These are phyloP conservation scores for Rhizophagus clarus DNA, from an alignment of 192 early-diverging fungal species.

Conservation along the genomic window DNA sequence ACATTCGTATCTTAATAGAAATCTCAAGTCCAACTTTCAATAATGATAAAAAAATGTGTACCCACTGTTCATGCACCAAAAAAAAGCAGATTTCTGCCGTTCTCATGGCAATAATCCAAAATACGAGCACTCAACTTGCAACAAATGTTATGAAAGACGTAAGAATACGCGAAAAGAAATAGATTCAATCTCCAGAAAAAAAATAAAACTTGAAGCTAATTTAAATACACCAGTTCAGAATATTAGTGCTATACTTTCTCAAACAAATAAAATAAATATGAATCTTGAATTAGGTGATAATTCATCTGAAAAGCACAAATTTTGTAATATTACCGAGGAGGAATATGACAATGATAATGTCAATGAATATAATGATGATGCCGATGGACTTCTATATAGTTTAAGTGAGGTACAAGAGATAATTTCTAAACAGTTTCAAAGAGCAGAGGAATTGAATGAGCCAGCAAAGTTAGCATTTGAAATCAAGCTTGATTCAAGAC, in stretches of 20 bases:
- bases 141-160: slow-evolving; percentile 2
- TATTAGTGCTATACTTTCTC: neutral
- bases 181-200: neutral
- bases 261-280: neutral
- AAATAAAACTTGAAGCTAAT: neutral
- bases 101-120: neutral
- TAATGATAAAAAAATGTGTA: neutral
- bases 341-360: too few relatives aligned
- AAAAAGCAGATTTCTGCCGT: slow-evolving; percentile 4
- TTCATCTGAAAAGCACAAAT: too few relatives aligned
- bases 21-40: too few relatives aligned
- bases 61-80: neutral
- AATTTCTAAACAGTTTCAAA: neutral
- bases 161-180: neutral
- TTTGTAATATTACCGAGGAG: neutral
- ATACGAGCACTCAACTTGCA: neutral
- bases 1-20: too few relatives aligned
- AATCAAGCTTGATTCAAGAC: neutral
- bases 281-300: too few relatives aligned
- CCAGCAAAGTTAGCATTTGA: slow-evolving; percentile 4
- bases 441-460: neutral
- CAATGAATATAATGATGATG: too few relatives aligned
- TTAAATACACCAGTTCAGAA: neutral
- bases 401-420: neutral
- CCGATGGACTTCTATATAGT: too few relatives aligned